Conservation (phyloP, 177 flowering plant species). For the Vitis hybrid region DNA sequence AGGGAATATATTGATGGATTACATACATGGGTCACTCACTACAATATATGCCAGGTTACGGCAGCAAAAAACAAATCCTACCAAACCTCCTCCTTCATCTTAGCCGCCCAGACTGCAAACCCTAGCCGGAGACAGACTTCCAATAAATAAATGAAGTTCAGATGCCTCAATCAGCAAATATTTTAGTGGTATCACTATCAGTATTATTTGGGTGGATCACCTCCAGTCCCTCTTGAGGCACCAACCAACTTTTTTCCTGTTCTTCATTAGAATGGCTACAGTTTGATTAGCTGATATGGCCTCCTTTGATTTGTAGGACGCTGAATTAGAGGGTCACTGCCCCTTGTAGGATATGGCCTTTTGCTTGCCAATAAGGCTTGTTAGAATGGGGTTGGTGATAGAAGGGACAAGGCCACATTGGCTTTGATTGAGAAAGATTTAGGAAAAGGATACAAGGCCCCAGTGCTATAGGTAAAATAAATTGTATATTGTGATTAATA, state of each 20-base stretch:
- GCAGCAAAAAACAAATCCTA: not conserved
- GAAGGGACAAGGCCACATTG: conserved; percentile 8
- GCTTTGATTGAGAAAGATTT: conserved; percentile 2
- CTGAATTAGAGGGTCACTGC: not conserved
- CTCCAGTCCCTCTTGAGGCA: not conserved
- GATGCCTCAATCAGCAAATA: not conserved
- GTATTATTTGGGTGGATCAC: not conserved
- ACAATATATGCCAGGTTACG: conserved; percentile 10
- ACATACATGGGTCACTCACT: conserved; percentile 7
- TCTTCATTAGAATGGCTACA: too few relatives aligned
- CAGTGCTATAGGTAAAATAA: not conserved
- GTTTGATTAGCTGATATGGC: too few relatives aligned
- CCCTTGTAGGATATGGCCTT: not conserved
- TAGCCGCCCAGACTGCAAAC: not conserved
- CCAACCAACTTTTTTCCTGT: too few relatives aligned
- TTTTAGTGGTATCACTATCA: not conserved
- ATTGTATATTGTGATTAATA: not conserved
- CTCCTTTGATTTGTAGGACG: too few relatives aligned
- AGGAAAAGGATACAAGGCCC: not conserved
- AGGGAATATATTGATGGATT: not conserved
- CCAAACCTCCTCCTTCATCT: not conserved
- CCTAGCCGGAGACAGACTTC: not conserved
- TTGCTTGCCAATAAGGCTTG: not conserved
- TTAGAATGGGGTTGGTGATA: not conserved
- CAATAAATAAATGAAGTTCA: not conserved